Evolutionary conservation across 257 asterid species (phyloP), one percentile per base, ranked within the genome.

Genomic region (Paraleonurus japonicus): DNA sequence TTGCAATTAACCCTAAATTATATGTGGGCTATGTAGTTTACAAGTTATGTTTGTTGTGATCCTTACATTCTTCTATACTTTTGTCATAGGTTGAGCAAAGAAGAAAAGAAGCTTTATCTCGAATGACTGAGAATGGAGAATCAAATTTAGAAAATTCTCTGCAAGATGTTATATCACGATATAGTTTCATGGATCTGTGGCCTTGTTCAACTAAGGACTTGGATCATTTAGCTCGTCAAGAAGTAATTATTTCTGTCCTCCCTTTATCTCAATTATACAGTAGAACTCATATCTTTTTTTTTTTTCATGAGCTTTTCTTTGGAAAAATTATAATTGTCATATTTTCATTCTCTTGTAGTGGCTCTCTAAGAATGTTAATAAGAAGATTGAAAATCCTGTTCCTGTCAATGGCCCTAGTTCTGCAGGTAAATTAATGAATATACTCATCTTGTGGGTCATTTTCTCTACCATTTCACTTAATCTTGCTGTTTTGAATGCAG

Each of bases 121-220:
- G 84, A 67, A 76, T 77, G 41, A 84, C 79, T 63, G 95, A 84
- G 69, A 96, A 87, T 60, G 99, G 87, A 75, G 90, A 84, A 77
- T 79, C 92, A 47, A 81, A 64, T 59, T 62, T 89, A 33, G 98
- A 89, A 72, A 85, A 76, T 76, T 84, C 98, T 57, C 81, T 92
- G 80, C 96, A 88, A 82, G 97, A 95, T 79, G 86, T 95, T 66
- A 86, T 87, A 65, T 92, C 97, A 26, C 88, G 98, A 17, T 95
- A 89, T 83, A 89, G 96, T 79, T 95, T 86, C 79, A 86, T 81
- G 98, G 99, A 92, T 83, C 87, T 95, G 67, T 86, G 95, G 95
- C 99, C 99, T 77, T 95, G 99, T 85, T 95, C 98, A 16, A 81
- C 98, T 66, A 89, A 73, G 71, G 97, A 92, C 84, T 85, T 95